Base-by-base conservation (phyloP, 2,329 filamentous ascomycete species). In the Dactylellina sp. region DNA sequence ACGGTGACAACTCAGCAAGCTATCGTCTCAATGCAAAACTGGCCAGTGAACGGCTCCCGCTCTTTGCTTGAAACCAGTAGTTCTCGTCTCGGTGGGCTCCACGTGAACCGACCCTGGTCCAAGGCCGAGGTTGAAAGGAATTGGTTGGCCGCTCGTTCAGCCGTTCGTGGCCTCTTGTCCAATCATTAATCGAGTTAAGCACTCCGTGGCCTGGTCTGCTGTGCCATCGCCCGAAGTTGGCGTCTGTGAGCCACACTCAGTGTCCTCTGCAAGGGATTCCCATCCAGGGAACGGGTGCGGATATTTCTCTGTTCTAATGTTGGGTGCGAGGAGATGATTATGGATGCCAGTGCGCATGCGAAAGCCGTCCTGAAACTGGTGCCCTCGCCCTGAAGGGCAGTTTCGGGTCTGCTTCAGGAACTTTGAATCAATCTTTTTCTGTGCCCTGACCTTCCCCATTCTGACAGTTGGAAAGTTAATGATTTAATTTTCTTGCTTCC, bases 1-100 rank as follows among this genome's bases (percentile, higher is more conserved):
- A 74, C 49, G 70, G 70, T 65, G 70, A 74, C 70, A 74, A 74
- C 70, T 74, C 70, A 74, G 68, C 70, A 74, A 74, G 70, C 70
- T 74, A 55, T 74, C 70, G 68, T 72, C 61, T 74, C 59, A 74
- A 66, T 65, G 70, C 70, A 66, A 74, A 66, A 74, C 70, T 46
- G 42, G 49, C 70, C 70, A 74, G 61, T 74, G 16, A 74, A 47
- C 61, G 61, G 55, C 61, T 55, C 55, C 70, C 61, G 61, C 61
- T 20, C 70, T 66, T 44, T 66, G 61, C 61, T 66, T 74, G 70
- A 74, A 74, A 74, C 70, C 55, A 61, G 60, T 74, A 25, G 56
- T 60, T 9, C 24, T 74, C 60, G 68, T 74, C 68, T 72, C 60
- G 60, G 68, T 64, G 60, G 68, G 68, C 47, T 61, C 60, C 68